Conservation (phyloP, 2,329 filamentous ascomycete species). For the Aspergillus intermedius region DNA sequence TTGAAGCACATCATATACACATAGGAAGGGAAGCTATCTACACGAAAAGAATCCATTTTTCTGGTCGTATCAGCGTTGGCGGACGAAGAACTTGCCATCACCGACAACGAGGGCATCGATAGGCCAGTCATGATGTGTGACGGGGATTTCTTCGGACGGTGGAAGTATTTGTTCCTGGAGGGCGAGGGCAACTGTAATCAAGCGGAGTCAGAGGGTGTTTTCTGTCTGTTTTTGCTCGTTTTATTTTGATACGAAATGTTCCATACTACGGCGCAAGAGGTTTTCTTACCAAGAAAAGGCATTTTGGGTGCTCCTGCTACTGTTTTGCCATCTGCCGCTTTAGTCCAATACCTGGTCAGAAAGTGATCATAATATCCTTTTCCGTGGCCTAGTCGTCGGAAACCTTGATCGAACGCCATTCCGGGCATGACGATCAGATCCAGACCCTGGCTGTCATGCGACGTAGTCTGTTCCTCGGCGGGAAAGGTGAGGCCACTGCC, state of each 20-base stretch:
- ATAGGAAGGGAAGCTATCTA: constrained; percentile 11
- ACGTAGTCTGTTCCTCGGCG: constrained; percentile 9
- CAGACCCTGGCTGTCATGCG: constrained; percentile 42
- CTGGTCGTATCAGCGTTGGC: constrained; percentile 18
- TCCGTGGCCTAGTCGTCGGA: constrained; percentile 81
- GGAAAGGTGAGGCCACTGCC: constrained; percentile 41
- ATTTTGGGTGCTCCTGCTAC: constrained; percentile 34
- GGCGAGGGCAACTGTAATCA: constrained; percentile 63
- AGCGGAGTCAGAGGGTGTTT: constrained; percentile 18
- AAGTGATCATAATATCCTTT: constrained; percentile 98
- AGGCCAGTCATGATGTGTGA: constrained; percentile 67
- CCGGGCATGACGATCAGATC: constrained; percentile 90
- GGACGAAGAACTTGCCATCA: constrained; percentile 52
- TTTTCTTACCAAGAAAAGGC: constrained; percentile 53
- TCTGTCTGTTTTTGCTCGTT: not conserved
- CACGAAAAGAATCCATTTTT: constrained; percentile 13
- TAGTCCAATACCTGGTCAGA: constrained; percentile 63
- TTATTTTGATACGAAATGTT: not conserved
- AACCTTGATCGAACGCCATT: constrained; percentile 74
- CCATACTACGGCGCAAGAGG: not conserved
- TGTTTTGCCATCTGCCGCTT: constrained; percentile 28
- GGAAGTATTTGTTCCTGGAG: constrained; percentile 78
- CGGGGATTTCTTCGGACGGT: constrained; percentile 61
- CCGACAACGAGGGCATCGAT: constrained; percentile 73
- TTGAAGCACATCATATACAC: constrained; percentile 14